phyloP scores from a whole-genome alignment of 2,329 filamentous ascomycete genomes.

The Botrytis tulipae region DNA sequence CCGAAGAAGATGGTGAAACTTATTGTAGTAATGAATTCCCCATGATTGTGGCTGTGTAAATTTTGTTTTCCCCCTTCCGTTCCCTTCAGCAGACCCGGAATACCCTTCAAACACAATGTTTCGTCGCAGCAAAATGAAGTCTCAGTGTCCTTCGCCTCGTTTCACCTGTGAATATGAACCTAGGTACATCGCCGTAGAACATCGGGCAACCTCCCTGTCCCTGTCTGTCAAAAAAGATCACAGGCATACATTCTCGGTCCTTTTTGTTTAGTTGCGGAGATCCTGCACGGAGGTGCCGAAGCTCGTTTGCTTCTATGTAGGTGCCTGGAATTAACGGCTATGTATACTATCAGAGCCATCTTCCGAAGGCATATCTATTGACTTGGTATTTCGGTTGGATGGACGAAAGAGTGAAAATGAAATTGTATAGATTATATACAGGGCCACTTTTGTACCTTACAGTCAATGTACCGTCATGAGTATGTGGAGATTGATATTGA shows the following conservation, averaged over 20 bases:
- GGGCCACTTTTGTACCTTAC: neutral
- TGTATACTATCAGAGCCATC: neutral
- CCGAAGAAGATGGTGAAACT: neutral
- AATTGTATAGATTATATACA: neutral
- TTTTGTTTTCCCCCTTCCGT: neutral
- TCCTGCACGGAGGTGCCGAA: neutral
- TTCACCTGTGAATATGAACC: neutral
- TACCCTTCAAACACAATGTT: neutral
- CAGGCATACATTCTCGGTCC: neutral
- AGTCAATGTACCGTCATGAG: neutral
- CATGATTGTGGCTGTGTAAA: neutral
- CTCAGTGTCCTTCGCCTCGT: neutral
- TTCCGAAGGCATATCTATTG: neutral
- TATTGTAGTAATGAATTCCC: neutral
- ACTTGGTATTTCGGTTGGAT: neutral
- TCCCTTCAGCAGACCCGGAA: neutral
- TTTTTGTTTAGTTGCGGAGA: neutral
- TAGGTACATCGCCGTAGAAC: neutral
- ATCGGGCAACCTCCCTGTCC: neutral
- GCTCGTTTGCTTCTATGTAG: neutral
- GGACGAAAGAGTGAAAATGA: neutral
- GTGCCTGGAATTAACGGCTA: neutral
- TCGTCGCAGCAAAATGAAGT: neutral
- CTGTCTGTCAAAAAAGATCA: neutral
- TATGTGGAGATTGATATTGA: neutral